phyloP scores from a whole-genome alignment of 305 asterid genomes.

The Fraxinus ornus region DNA sequence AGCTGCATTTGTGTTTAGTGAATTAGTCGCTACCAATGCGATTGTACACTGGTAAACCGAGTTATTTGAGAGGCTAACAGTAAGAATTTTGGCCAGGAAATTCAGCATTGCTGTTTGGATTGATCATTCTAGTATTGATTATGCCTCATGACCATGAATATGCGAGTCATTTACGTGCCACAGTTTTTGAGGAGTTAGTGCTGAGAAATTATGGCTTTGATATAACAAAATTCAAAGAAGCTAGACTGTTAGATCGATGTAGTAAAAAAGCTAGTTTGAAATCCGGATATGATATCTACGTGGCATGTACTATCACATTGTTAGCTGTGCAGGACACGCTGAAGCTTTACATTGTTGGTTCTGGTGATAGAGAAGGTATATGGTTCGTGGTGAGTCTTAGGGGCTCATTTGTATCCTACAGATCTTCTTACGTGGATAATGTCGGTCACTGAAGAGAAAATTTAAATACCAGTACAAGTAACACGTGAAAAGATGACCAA shows the following conservation, averaged over 20 bases:
- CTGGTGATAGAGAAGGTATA: background rate
- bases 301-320: background rate
- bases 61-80: conserved; percentile 2
- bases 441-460: background rate
- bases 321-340: background rate
- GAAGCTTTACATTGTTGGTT: conserved; percentile 7
- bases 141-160: background rate
- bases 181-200: background rate
- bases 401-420: background rate
- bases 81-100: background rate
- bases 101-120: conserved; percentile 6
- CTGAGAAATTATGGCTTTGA: background rate
- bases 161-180: background rate
- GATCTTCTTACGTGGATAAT: background rate
- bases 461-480: background rate
- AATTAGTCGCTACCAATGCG: background rate
- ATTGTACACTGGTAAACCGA: background rate
- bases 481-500: background rate
- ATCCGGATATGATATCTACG: background rate
- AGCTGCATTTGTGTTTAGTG: conserved; percentile 3
- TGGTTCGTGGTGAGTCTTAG: background rate
- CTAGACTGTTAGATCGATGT: conserved; percentile 16
- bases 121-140: background rate
- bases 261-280: background rate
- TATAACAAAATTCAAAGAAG: background rate